Percentiles rank a stretch among this genome's conserved stretches.
Evolutionary conservation across 176 grass and related monocot species (phyloP).

Genomic region (sorghum (Sorghum bicolor)): Sorghum_bicolor_NCBIv3 NC_012873.2:64418501-64419000

Average conservation of each 20-base stretch:
- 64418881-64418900: not conserved
- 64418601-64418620: not conserved
- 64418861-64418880: not conserved
- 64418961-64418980: not conserved
- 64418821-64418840: not conserved
- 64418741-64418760: not conserved
- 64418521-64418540: not conserved
- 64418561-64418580: not conserved
- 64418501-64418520: not conserved
- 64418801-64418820: not conserved
- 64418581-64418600: not conserved
- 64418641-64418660: not conserved
- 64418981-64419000: not conserved
- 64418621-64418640: constrained; percentile 5
- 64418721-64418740: not conserved
- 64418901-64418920: not conserved
- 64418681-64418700: not conserved
- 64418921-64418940: not conserved
- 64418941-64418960: not conserved
- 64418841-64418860: not conserved
- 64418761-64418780: not conserved
- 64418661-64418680: not conserved
- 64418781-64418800: too few species aligned
- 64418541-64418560: not conserved
- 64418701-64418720: not conserved